Evolutionary conservation across 768 basidiomycete genomes (phyloP).

Genomic region (Porphyrellus cyaneotinctus): DNA sequence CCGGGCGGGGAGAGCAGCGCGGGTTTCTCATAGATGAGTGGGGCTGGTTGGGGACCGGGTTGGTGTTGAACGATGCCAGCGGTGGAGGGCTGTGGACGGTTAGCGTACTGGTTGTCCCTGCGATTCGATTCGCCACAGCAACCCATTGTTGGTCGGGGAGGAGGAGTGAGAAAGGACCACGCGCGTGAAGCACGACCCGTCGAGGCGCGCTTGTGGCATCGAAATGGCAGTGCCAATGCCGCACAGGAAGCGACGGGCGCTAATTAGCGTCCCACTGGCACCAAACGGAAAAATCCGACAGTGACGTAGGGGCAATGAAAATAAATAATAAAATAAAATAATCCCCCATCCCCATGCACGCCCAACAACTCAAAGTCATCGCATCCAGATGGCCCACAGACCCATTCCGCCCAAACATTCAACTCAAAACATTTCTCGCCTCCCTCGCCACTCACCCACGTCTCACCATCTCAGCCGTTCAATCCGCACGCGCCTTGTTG

Average conservation of each 20-base stretch:
- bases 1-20: constrained; percentile 36
- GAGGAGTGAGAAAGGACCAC: neutral
- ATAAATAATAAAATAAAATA: no score
- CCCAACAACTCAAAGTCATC: constrained; percentile 49
- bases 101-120: constrained; percentile 31
- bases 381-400: constrained; percentile 65
- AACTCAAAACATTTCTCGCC: constrained; percentile 60
- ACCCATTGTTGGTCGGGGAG: constrained; percentile 40
- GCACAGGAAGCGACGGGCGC: constrained; percentile 6
- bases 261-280: no score
- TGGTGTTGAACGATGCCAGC: constrained; percentile 47
- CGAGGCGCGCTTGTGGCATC: constrained; percentile 10
- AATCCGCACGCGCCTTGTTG: constrained; percentile 52
- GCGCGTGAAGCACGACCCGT: neutral
- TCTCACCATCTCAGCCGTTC: constrained; percentile 57
- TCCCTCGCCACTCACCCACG: constrained; percentile 67
- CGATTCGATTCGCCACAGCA: constrained; percentile 58
- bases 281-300: no score
- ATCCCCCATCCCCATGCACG: constrained; percentile 33
- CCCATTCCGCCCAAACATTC: constrained; percentile 73
- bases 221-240: constrained; percentile 13
- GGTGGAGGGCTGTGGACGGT: constrained; percentile 29
- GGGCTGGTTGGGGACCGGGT: constrained; percentile 38
- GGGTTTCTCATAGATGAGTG: constrained; percentile 40
- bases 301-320: no score